Base-by-base conservation (phyloP, 2,329 filamentous ascomycete genomes). In the Apiospora phragmitis region DNA sequence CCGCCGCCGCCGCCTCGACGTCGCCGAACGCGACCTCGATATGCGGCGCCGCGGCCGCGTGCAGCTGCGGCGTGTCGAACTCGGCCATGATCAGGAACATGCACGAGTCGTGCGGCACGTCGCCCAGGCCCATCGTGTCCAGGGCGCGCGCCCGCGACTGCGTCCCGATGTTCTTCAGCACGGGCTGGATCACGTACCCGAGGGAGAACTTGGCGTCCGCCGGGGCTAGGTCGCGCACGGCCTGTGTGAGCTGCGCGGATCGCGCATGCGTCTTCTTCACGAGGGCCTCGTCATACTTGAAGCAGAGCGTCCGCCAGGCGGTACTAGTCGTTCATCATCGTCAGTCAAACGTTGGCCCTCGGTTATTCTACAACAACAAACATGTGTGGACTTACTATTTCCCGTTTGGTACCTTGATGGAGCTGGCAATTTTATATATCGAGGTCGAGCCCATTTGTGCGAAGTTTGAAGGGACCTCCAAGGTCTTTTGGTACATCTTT, bases 1-100 rank as follows among this genome's bases (percentile, higher is more conserved):
- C 29, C 8, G 55, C 55, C 21, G 55, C 55, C 0, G 35, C 35
- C 18, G 32, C 32, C 32, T 62, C 55, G 55, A 62, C 2, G 9
- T 62, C 55, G 55, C 8, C 18, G 9, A 62, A 62, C 8, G 55
- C 55, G 18, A 32, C 32, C 9, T n/a, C 16, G 18, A 62, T 62
- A 9, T 62, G 55, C 32, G 55, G 55, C 4, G 55, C 55, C 21
- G 55, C 55, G 2, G 55, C 55, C 9, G 18, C 32, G 18, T 38
- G 55, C 55, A 62, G 55, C 55, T n/a, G 32, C 1, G 55, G 55
- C 32, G 32, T 62, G 32, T 38, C 55, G 29, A 62, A 62, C 32
- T 62, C 55, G 29, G 55, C 55, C 55, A 62, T 62, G 55, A 62
- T 38, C 55, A 62, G 32, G 32, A 62, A 62, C 55, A 62, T 38